These are phyloP conservation scores for Melampsora americana DNA, from an alignment of 1,284 basidiomycete species.

Conservation along the genomic window DNA sequence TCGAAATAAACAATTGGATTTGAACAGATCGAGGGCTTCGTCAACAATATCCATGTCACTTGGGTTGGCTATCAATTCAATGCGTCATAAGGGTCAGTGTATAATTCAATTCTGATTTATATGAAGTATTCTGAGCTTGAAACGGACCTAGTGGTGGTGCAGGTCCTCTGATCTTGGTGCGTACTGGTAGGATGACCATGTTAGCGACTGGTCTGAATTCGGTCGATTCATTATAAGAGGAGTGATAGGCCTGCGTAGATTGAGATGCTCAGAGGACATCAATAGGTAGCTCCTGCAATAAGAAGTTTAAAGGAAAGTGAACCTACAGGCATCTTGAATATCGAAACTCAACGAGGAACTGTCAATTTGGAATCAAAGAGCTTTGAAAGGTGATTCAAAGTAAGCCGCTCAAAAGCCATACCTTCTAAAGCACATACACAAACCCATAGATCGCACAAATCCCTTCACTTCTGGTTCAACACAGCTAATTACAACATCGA, in stretches of 20 bases:
- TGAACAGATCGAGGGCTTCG: conserved; percentile 93
- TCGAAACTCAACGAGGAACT: not conserved
- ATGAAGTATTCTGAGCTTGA: not conserved
- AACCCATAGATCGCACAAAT: too few relatives aligned
- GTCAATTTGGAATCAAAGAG: too few relatives aligned
- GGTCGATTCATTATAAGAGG: conserved; percentile 80
- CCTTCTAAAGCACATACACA: not conserved
- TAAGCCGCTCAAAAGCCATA: too few relatives aligned
- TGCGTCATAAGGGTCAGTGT: not conserved
- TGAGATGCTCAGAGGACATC: not conserved
- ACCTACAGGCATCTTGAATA: not conserved
- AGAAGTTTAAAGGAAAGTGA: not conserved
- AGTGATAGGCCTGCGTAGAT: conserved; percentile 80
- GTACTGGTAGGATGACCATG: conserved; percentile 84
- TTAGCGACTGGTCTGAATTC: conserved; percentile 83
- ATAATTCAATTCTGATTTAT: not conserved
- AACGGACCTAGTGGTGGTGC: conserved; percentile 70
- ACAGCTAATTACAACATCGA: too few relatives aligned
- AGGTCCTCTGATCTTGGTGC: conserved; percentile 83
- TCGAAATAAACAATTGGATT: conserved; percentile 97
- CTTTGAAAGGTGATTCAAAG: too few relatives aligned
- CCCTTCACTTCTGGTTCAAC: too few relatives aligned
- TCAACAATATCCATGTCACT: conserved; percentile 84
- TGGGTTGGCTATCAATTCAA: conserved; percentile 63
- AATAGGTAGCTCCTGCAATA: not conserved